Percentiles rank a stretch among this genome's conserved stretches.
Conservation (phyloP, 345 rosid genomes). For the Carallia pectinifolia region DNA sequence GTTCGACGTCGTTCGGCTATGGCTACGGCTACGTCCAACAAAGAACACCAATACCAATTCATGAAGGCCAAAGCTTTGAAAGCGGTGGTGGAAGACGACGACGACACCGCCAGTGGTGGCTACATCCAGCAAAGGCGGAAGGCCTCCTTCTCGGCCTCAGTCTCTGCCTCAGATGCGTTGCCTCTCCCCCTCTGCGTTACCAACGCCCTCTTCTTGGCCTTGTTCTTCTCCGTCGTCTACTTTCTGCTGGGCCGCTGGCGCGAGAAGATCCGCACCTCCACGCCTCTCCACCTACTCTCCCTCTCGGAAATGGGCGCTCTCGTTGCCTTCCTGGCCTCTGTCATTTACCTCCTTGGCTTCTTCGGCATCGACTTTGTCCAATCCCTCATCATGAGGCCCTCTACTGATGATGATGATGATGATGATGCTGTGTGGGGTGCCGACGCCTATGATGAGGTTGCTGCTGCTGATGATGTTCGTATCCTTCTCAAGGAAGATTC, state of each 20-base stretch:
- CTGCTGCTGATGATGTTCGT: background rate
- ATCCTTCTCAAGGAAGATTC: conserved; percentile 20
- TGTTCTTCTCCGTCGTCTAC: conserved; percentile 39
- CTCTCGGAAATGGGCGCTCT: conserved; percentile 32
- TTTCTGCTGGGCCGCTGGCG: conserved; percentile 44
- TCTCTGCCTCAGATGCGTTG: conserved; percentile 15
- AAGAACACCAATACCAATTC: too few species aligned
- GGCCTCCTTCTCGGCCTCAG: too few species aligned
- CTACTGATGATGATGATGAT: conserved; percentile 23
- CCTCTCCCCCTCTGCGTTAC: conserved; percentile 23
- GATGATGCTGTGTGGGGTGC: conserved; percentile 15
- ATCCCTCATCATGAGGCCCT: conserved; percentile 35
- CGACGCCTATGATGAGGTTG: conserved; percentile 15
- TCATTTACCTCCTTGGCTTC: conserved; percentile 36
- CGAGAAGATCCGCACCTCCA: conserved; percentile 40
- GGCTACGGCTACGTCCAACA: too few species aligned
- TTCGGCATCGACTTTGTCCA: conserved; percentile 40
- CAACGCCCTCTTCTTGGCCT: conserved; percentile 29
- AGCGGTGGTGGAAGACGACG: too few species aligned
- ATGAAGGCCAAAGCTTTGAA: too few species aligned
- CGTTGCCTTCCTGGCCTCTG: conserved; percentile 27
- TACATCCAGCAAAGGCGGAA: too few species aligned
- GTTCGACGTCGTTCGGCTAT: too few species aligned
- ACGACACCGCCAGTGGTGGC: too few species aligned
- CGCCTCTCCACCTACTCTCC: conserved; percentile 36